Base-by-base conservation (phyloP, 2,329 filamentous ascomycete genomes). In the Orbilia brochopaga region DNA sequence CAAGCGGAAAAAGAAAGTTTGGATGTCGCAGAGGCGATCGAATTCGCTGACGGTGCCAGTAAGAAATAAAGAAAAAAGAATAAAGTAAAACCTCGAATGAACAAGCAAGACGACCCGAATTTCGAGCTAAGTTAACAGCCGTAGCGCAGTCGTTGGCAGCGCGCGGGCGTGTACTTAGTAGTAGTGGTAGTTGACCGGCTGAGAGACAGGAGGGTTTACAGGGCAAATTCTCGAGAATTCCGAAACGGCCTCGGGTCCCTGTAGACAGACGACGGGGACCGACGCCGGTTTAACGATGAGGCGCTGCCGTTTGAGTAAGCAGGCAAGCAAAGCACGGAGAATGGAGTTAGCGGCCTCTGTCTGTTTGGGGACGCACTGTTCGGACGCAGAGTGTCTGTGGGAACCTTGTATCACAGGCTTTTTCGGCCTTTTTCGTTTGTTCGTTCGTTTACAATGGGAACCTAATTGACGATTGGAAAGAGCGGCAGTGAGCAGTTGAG, bases 121-220 rank as follows among this genome's bases (percentile, higher is more conserved):
- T 7, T 53, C 50, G 37, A 52, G 51, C 40, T 44, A 37, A 42
- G 48, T 30, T 52, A 58, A 52, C 56, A 50, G 35, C 15, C 53
- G 58, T 54, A 61, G 59, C 51, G 51, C 59, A 57, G 48, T 19
- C 6, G 30, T 50, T 55, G 46, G 46, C 44, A 48, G 44, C 17
- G 17, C 40, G n/a, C 17, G 11, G 19, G 44, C 44, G 44, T 48
- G 44, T 48, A n/a, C n/a, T n/a, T n/a, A n/a, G n/a, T n/a, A n/a
- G n/a, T n/a, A n/a, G n/a, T n/a, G n/a, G n/a, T n/a, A 48, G 17
- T 44, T 13, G 50, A 32, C 50, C 23, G 50, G 50, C 30, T 53
- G 10, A 72, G 60, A 72, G 59, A 72, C 67, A 72, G 67, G 67
- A 72, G 67, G 67, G 67, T 72, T 72, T 72, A 53, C 59, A 70